These are phyloP conservation scores for Penicillium coffeae DNA, from an alignment of 495 filamentous ascomycete species.

Conservation along the genomic window DNA sequence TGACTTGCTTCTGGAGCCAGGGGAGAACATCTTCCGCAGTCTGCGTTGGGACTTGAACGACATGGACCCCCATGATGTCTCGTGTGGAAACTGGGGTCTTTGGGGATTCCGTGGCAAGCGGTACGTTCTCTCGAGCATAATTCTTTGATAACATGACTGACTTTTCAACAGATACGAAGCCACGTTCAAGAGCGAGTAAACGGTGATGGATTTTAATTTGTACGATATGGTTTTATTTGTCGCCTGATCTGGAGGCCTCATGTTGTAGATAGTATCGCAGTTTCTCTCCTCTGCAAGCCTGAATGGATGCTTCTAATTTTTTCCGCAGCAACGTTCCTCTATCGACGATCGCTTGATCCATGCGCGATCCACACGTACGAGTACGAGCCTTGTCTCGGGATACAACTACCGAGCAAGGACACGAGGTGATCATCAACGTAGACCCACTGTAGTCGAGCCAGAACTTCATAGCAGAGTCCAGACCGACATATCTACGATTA, in stretches of 20 bases:
- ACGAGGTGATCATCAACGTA: neutral
- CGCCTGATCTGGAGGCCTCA: neutral
- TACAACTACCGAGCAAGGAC: neutral
- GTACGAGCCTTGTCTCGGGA: neutral
- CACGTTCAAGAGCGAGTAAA: conserved; percentile 21
- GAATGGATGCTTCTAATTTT: neutral
- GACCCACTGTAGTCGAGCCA: neutral
- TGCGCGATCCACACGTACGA: too few relatives aligned
- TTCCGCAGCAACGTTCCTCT: neutral
- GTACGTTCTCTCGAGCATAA: conserved; percentile 61
- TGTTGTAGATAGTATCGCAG: conserved; percentile 11
- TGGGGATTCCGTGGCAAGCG: conserved; percentile 98
- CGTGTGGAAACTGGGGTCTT: conserved; percentile 91
- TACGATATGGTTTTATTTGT: conserved; percentile 19
- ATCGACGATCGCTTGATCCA: neutral
- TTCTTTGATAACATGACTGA: conserved; percentile 5
- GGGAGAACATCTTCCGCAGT: conserved; percentile 92
- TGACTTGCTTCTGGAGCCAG: conserved; percentile 85
- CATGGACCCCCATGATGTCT: conserved; percentile 88
- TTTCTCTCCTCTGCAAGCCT: neutral
- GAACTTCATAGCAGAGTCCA: neutral
- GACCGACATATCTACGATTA: neutral
- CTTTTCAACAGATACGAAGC: conserved; percentile 39
- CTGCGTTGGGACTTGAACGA: conserved; percentile 97
- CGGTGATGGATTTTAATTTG: conserved; percentile 13